Evolutionary conservation across 2,329 filamentous ascomycete species (phyloP).

Genomic region (Penicillium digitatum): DNA sequence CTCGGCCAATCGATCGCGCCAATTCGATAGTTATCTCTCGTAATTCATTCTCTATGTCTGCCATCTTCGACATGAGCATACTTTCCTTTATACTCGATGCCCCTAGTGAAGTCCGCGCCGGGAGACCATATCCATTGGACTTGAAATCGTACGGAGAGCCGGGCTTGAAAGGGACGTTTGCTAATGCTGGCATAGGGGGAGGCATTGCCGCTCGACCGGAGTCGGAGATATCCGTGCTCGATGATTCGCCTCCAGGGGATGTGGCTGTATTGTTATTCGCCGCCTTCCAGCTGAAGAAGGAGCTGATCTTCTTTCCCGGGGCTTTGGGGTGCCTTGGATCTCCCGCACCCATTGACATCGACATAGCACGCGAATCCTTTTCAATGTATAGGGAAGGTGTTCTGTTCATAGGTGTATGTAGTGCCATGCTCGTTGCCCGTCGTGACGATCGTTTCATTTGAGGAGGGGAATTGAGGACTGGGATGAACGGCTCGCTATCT

Average conservation of each 20-base stretch:
- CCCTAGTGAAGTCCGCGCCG: constrained; percentile 42
- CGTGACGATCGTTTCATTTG: constrained; percentile 38
- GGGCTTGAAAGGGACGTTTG: constrained; percentile 32
- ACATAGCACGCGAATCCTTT: constrained; percentile 36
- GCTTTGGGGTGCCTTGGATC: constrained; percentile 47
- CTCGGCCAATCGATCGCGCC: constrained; percentile 84
- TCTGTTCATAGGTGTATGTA: constrained; percentile 40
- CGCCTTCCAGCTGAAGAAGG: constrained; percentile 64
- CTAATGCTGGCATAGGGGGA: constrained; percentile 48
- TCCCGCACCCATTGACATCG: constrained; percentile 33
- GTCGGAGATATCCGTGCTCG: constrained; percentile 61
- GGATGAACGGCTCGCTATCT: constrained; percentile 47
- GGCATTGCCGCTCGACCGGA: constrained; percentile 56
- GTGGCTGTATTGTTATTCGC: constrained; percentile 34
- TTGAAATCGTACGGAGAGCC: constrained; percentile 51
- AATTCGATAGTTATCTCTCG: constrained; percentile 90
- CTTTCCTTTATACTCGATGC: constrained; percentile 42
- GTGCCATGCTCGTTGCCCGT: constrained; percentile 43
- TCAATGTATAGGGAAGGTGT: constrained; percentile 46
- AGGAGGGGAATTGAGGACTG: constrained; percentile 68
- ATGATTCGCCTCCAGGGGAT: constrained; percentile 55
- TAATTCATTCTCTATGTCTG: constrained; percentile 91
- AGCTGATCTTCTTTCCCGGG: constrained; percentile 56
- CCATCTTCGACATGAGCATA: constrained; percentile 58
- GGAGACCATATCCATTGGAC: constrained; percentile 50